Evolutionary conservation across 768 basidiomycete genomes (phyloP), one percentile per base, ranked within the genome.

Genomic region (Asterophora parasitica): DNA sequence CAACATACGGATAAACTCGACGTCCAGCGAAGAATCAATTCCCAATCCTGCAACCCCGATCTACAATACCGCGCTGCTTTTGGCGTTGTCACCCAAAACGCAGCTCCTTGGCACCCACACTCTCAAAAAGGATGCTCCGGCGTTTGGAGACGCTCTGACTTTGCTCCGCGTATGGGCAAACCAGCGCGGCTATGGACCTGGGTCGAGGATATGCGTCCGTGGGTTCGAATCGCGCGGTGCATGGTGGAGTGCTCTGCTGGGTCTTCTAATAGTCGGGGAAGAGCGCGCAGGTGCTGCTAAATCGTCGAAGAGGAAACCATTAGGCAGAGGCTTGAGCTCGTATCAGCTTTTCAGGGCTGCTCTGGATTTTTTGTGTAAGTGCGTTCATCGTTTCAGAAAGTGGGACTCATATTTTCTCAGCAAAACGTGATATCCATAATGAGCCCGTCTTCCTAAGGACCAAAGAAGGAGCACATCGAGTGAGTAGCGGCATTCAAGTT

Each of bases 141-240:
- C 82, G 0, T 92, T 90, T 62, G 63, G 66, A 1, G 85, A 93
- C 42, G 90, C 90, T 0, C 62, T 92, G 7, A 74, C 85, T 0
- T 72, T 97, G 1, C 77, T 97, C 12, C 79, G 91, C 8, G 77
- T 94, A 12, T 99, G 96, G 96, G 90, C 89, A 1, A 82, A 83
- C 42, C 87, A 93, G 56, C 75, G 93, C 34, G 92, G 92, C 0
- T 92, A 85, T 54, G 75, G 80, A 2, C 73, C 76, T 51, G 80
- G 84, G 9, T 63, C 66, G 3, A 65, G 71, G 34, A 59, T 79
- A 51, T 84, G 80, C 56, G 70, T 88, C 3, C 70, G 75, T 12
- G 89, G 89, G 12, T 93, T 85, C 59, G 86, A 82, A 58, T 75
- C 75, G 6, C 70, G 74, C 17, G 88, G 88, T 0, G 60, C 72